phyloP scores from a whole-genome alignment of 306 rosid genomes.

The Inga leiocalycina region DNA sequence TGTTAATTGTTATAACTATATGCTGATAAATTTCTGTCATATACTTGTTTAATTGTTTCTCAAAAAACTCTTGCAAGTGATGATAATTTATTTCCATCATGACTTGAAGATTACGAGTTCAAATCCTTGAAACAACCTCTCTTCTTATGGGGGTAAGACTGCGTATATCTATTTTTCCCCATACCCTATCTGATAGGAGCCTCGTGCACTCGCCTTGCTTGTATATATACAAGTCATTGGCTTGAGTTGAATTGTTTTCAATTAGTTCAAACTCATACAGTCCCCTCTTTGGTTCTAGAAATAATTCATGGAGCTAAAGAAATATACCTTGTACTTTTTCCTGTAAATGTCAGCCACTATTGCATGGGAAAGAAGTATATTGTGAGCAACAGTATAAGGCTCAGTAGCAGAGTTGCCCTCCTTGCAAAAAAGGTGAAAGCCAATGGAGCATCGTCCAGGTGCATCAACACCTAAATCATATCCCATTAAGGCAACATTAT shows the following conservation, averaged over 20 bases:
- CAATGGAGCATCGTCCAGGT: conserved; percentile 87
- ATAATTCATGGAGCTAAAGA: background rate
- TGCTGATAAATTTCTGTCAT: too few relatives aligned
- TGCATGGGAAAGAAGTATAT: conserved; percentile 78
- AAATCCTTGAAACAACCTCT: too few relatives aligned
- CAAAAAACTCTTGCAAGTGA: too few relatives aligned
- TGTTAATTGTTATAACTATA: too few relatives aligned
- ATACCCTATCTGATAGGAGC: background rate
- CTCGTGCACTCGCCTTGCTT: too few relatives aligned
- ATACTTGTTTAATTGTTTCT: too few relatives aligned
- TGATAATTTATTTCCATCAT: too few relatives aligned
- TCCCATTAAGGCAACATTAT: conserved; percentile 71
- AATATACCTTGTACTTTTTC: conserved; percentile 66
- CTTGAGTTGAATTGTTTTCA: too few relatives aligned
- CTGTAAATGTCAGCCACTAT: conserved; percentile 58
- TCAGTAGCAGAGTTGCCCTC: conserved; percentile 81
- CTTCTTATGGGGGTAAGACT: too few relatives aligned
- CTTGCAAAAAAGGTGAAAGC: conserved; percentile 52
- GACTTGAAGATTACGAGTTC: too few relatives aligned
- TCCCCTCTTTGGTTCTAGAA: background rate
- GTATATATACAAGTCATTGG: too few relatives aligned
- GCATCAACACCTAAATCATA: conserved; percentile 84
- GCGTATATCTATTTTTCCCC: too few relatives aligned
- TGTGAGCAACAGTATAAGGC: conserved; percentile 89
- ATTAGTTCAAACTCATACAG: background rate